Evolutionary conservation across 2,329 filamentous ascomycete species (phyloP).

Genomic region (Lithohypha guttulata): DNA sequence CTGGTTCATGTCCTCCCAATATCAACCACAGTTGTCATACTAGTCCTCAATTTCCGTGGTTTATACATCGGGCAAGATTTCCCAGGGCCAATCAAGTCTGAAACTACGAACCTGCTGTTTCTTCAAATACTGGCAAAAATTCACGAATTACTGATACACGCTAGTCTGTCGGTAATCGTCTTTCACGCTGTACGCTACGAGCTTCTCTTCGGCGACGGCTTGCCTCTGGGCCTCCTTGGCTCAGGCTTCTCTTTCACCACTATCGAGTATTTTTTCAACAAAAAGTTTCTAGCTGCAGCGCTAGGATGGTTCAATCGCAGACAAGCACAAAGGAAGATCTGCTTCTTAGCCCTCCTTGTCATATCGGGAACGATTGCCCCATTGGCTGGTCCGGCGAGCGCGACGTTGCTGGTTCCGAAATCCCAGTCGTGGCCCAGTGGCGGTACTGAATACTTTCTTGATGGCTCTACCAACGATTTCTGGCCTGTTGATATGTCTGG

Average conservation of each 20-base stretch:
- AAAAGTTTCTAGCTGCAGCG: slow-evolving; percentile 20
- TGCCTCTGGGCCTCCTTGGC: slow-evolving; percentile 21
- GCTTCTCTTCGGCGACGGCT: slow-evolving; percentile 17
- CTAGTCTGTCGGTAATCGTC: slow-evolving; percentile 22
- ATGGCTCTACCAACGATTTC: too few relatives aligned
- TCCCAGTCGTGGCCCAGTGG: too few relatives aligned
- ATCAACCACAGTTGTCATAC: slow-evolving; percentile 14
- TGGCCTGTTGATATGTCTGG: too few relatives aligned
- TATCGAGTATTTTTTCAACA: slow-evolving; percentile 20
- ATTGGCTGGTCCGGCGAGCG: too few relatives aligned
- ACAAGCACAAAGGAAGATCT: too few relatives aligned
- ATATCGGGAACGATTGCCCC: too few relatives aligned
- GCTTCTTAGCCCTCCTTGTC: too few relatives aligned
- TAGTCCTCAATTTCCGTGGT: slow-evolving; percentile 19
- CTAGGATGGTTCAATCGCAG: too few relatives aligned
- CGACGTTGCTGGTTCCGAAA: too few relatives aligned
- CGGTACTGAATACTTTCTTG: too few relatives aligned
- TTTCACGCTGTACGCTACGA: slow-evolving; percentile 19
- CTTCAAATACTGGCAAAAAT: slow-evolving; percentile 23
- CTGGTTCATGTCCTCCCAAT: slow-evolving; percentile 21
- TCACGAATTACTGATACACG: slow-evolving; percentile 21
- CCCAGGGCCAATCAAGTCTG: slow-evolving; percentile 15
- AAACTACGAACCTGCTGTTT: slow-evolving; percentile 21
- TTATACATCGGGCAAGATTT: slow-evolving; percentile 21
- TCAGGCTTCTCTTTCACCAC: slow-evolving; percentile 20